Conservation (phyloP, 2,329 filamentous ascomycete genomes). For the Cladosporium sp. region DNA sequence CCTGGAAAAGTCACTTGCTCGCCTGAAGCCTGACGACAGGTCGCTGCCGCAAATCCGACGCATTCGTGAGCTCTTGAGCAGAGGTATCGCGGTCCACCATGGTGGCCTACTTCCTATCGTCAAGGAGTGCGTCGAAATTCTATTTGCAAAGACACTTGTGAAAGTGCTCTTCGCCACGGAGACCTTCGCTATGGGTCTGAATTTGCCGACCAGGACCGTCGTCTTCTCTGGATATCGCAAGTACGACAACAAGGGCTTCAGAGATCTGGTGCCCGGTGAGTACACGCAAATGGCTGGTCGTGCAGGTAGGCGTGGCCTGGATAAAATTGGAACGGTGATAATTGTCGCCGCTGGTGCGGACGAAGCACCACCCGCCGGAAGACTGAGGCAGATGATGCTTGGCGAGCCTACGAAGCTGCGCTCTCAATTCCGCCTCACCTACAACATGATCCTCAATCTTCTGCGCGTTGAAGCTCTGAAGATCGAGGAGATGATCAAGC, state of each 20-base stretch:
- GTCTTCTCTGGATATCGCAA: constrained; percentile 97
- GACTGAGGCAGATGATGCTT: constrained; percentile 88
- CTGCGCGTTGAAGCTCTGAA: constrained; percentile 92
- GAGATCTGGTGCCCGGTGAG: constrained; percentile 86
- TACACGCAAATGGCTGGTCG: constrained; percentile 98
- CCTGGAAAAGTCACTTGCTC: constrained; percentile 87
- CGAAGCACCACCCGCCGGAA: constrained; percentile 77
- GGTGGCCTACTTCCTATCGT: constrained; percentile 91
- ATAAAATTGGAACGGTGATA: constrained; percentile 88
- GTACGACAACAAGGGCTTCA: constrained; percentile 86
- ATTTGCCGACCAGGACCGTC: constrained; percentile 89
- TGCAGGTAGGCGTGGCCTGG: constrained; percentile 85
- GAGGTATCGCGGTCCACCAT: constrained; percentile 94
- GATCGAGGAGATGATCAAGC: constrained; percentile 99
- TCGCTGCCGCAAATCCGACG: constrained; percentile 86
- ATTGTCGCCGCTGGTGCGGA: constrained; percentile 76
- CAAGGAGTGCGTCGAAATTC: constrained; percentile 93
- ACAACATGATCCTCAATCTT: constrained; percentile 98
- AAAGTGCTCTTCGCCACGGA: constrained; percentile 97
- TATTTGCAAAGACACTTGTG: constrained; percentile 90
- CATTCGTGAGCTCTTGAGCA: constrained; percentile 72
- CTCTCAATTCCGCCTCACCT: constrained; percentile 93
- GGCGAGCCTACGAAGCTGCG: constrained; percentile 91
- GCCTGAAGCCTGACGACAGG: constrained; percentile 84
- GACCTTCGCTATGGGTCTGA: constrained; percentile 97